Base-by-base conservation (phyloP, 805 yeast genomes). In the Jamesozyma rosinii region DNA sequence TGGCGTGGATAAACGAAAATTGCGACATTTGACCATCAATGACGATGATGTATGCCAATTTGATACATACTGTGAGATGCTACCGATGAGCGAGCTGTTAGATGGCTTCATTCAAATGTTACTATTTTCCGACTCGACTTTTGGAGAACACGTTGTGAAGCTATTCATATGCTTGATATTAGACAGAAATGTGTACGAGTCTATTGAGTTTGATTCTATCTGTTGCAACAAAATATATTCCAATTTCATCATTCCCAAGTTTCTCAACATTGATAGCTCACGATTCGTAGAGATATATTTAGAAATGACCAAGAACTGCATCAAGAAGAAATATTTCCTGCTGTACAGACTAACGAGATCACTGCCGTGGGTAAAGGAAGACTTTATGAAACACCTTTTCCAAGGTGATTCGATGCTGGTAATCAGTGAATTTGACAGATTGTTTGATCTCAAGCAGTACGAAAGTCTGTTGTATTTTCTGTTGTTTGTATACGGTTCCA, bases 111-210 rank as follows among this genome's bases (percentile, higher is more conserved):
- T 13, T 29, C 15, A 14, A 6, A 17, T 24, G 13, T n/a, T 33
- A 19, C 4, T 4, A 31, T 11, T 22, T 11, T 18, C 26, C 9
- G 27, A 14, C 18, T 18, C 17, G 4, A 6, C n/a, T 1, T 11
- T 45, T 33, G 30, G 45, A 8, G 44, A 38, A 31, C 8, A 11
- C 13, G 20, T 27, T 3, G n/a, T 29, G 2, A 34, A 34, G 35
- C 35, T 39, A 20, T 49, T 57, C 36, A 37, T 58, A 21, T 54
- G 51, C 20, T 48, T 57, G 14, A 46, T 59, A 11, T 44, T 61
- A 18, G 66, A 61, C 39, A 49, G 58, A 24, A 58, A 55, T 15
- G 31, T 60, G 11, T 61, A 45, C 44, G 53, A 54, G 15, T 51
- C 58, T 4, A 26, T 46, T 9, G 49, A 46, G 15, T 49, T 49